Evolutionary conservation across 805 yeast species (phyloP).

Genomic region (Komagataella pseudopastoris): DNA sequence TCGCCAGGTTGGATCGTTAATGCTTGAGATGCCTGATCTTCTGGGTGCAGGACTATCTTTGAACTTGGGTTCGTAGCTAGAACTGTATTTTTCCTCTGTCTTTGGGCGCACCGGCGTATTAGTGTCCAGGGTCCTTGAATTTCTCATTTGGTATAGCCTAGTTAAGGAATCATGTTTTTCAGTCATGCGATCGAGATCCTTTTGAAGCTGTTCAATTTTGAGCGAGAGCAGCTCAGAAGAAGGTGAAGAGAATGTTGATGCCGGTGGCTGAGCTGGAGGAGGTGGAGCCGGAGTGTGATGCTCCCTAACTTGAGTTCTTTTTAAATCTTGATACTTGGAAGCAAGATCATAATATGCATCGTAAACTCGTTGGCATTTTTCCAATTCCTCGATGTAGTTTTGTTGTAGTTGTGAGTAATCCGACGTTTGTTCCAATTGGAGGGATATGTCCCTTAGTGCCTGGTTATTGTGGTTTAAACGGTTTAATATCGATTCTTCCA

Average conservation of each 20-base stretch:
- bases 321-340: slow-evolving; percentile 11
- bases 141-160: background rate
- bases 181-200: background rate
- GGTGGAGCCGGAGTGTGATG: background rate
- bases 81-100: background rate
- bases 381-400: slow-evolving; percentile 18
- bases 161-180: background rate
- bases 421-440: background rate
- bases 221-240: background rate
- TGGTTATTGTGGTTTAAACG: background rate
- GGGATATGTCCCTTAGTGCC: slow-evolving; percentile 3
- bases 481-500: background rate
- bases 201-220: background rate
- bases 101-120: background rate
- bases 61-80: background rate
- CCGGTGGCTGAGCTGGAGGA: background rate
- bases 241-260: background rate
- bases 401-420: slow-evolving; percentile 13
- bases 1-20: background rate
- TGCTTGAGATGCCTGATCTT: background rate
- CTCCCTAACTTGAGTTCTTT: background rate
- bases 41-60: background rate
- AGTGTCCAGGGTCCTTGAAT: background rate
- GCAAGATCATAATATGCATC: slow-evolving; percentile 18
- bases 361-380: slow-evolving; percentile 15